Evolutionary conservation across 768 basidiomycete genomes (phyloP).

Genomic region (Boletus rex-veris): DNA sequence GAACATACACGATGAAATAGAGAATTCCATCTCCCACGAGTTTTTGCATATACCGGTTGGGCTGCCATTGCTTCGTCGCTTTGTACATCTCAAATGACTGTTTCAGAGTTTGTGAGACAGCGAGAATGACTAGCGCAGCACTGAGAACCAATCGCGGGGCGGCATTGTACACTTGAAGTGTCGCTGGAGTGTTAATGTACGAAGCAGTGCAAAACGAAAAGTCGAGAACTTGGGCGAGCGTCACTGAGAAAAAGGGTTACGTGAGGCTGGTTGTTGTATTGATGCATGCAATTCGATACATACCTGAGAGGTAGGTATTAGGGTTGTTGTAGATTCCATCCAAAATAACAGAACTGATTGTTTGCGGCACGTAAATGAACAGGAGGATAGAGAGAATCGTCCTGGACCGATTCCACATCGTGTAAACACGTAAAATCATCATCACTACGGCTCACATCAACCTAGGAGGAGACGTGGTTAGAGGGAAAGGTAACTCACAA

Average conservation of each 20-base stretch:
- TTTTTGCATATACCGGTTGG: neutral
- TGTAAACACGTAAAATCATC: neutral
- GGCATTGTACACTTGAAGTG: neutral
- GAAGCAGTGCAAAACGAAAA: neutral
- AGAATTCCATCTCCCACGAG: neutral
- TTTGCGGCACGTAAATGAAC: neutral
- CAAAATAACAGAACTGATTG: too few species aligned
- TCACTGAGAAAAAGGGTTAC: neutral
- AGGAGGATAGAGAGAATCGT: neutral
- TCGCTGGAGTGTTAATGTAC: neutral
- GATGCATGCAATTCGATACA: neutral
- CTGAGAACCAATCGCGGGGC: too few species aligned
- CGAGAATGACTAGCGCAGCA: too few species aligned
- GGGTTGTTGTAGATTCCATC: neutral
- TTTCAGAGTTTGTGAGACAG: too few species aligned
- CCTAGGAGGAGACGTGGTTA: neutral
- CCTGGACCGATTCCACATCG: neutral
- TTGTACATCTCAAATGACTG: too few species aligned
- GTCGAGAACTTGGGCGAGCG: neutral
- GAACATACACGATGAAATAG: neutral
- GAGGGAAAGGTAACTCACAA: neutral
- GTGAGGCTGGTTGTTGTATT: too few species aligned
- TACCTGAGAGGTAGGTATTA: neutral
- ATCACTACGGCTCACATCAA: neutral
- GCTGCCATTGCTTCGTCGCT: too few species aligned